Evolutionary conservation across 345 rosid species (phyloP).

Genomic region (Cardamine resedifolia): DNA sequence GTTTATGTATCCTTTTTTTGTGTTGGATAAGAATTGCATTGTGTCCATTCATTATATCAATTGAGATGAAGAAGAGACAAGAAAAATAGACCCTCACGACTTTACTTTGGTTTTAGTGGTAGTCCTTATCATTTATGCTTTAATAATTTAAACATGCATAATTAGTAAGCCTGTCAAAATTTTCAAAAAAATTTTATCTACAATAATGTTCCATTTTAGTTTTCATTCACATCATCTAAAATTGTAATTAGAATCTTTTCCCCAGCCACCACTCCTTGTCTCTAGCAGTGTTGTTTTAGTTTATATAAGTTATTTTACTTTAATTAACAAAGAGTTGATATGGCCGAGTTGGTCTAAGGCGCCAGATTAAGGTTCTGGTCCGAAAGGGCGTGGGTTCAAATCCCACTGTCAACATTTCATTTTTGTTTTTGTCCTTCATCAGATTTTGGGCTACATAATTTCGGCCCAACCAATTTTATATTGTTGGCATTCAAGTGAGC

Average conservation of each 20-base stretch:
- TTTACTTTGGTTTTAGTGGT: slow-evolving; percentile 26
- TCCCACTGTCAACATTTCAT: slow-evolving; percentile 64
- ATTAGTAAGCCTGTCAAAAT: background rate
- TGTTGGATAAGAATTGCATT: background rate
- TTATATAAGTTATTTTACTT: background rate
- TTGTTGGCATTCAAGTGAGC: background rate
- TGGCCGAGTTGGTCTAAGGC: slow-evolving; percentile 97
- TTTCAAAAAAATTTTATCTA: background rate
- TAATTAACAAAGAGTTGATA: slow-evolving; percentile 42
- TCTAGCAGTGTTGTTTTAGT: too few species aligned
- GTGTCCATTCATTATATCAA: slow-evolving; percentile 21
- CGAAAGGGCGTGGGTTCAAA: slow-evolving; percentile 99
- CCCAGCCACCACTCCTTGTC: background rate
- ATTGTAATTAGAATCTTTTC: too few species aligned
- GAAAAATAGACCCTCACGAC: slow-evolving; percentile 25
- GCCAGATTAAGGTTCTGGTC: slow-evolving; percentile 99
- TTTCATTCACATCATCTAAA: background rate
- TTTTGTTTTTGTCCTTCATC: background rate
- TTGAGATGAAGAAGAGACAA: slow-evolving; percentile 10
- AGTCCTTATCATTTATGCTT: slow-evolving; percentile 30
- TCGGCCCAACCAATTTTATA: background rate
- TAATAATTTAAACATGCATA: slow-evolving; percentile 1
- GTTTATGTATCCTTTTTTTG: background rate
- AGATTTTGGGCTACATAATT: background rate
- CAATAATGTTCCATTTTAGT: background rate